Base-by-base conservation (phyloP, 495 filamentous ascomycete genomes). In the Pyrenula massariospora region DNA sequence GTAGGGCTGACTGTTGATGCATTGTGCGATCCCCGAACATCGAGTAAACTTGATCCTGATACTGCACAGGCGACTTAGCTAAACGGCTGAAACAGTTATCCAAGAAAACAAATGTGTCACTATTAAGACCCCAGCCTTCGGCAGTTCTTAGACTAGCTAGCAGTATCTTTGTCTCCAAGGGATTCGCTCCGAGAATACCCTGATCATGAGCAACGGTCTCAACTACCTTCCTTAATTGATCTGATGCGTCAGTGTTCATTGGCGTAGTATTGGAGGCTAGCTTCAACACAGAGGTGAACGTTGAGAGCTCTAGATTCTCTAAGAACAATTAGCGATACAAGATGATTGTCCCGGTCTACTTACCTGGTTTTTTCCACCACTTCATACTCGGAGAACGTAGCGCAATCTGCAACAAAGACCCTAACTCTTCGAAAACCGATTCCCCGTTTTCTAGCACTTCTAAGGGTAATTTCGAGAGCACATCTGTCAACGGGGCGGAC, bases 31-130 rank as follows among this genome's bases (percentile, higher is more conserved):
- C 70, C 31, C 76, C 65, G 12, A 74, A 67, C 54, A 70, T 62
- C 56, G 62, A 61, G 1, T 54, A 56, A 31, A 75, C 59, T 15
- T 75, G 54, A 52, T 86, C 81, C 5, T 86, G 68, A 63, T 93
- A 92, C 62, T 94, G 90, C 60, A 89, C 79, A 3, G 86, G 84
- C 47, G 80, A 81, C 54, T 81, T 84, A 3, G 82, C 80, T 52
- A 84, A 83, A 15, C 89, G 81, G 48, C 77, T 78, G 19, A 84
- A 71, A 65, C 88, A 93, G 52, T 91, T 88, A 58, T 96, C 90
- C 54, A 96, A 64, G 60, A 92, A 95, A 2, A 77, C 58, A 48
- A 76, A 36, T 57, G 71, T 71, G 2, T 60, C 61, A 25, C 62
- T 20, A 8, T 24, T 20, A 5, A 57, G 55, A 68, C 60, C 66